Evolutionary conservation across 2,329 filamentous ascomycete genomes (phyloP), one percentile per base, ranked within the genome.

Genomic region (Ceratocystis diversiconidia): DNA sequence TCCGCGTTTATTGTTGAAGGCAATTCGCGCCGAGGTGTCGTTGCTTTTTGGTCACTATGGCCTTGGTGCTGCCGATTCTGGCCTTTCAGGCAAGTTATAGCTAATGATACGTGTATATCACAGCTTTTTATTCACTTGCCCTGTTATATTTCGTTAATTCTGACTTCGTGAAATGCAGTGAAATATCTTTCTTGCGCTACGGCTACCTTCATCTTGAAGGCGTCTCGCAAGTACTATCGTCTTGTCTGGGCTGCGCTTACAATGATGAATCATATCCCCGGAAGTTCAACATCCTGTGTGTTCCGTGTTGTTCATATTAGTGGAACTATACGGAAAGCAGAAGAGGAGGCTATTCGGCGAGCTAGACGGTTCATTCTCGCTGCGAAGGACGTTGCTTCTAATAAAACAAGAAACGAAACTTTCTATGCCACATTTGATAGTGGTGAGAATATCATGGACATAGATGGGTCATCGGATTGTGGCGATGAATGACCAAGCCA

Each of bases 141-240:
- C 41, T 15, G 12, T 52, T 52, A 3, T 17, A 52, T 4, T 52
- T 10, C 5, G 7, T 48, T 50, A 8, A 22, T 57, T 36, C 59
- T 52, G n/a, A 65, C 8, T 22, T 66, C n/a, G 68, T 19, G n/a
- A 2, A 52, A 52, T 36, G 12, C 69, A 92, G 90, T 99, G 64
- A 96, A 96, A 79, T 99, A 99, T 74, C 81, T 95, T 63, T 96
- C 91, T 0, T 80, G 85, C 2, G 88, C 91, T n/a, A 99, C 94
- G 0, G 95, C 90, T 5, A 99, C 92, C 0, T 90, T 92, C 65
- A 99, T 99, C 68, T 79, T 99, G 48, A 85, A 89, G 69, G 90
- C 92, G 69, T 85, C 89, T 2, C 85, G 94, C 66, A 85, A 86
- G 17, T 86, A 95, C 70, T 95, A 92, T 73, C 83, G 90, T 60